Evolutionary conservation across 352 stramenopile genomes (phyloP).

Genomic region (Globisporangium perplexum): DNA sequence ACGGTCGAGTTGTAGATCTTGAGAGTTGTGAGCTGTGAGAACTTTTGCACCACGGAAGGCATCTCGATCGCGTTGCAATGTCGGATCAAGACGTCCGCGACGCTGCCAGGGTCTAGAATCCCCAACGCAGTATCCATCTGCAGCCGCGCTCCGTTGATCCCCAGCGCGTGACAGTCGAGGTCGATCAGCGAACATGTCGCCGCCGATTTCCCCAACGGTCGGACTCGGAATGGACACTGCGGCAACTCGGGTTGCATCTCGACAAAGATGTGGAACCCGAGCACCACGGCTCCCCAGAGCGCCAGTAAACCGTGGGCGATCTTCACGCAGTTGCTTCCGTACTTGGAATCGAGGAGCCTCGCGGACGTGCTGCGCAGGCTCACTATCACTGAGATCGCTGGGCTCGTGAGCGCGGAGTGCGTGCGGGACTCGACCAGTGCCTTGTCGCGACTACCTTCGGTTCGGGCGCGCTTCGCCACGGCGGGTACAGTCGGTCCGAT

Average conservation of each 20-base stretch:
- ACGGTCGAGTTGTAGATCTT: too few species aligned
- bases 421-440: too few species aligned
- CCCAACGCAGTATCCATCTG: slow-evolving; percentile 18
- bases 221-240: slow-evolving; percentile 21
- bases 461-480: too few species aligned
- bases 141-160: slow-evolving; percentile 1
- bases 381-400: too few species aligned
- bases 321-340: not conserved
- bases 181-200: slow-evolving; percentile 21
- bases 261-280: slow-evolving; percentile 16
- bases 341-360: not conserved
- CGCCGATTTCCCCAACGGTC: slow-evolving; percentile 18
- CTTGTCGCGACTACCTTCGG: too few species aligned
- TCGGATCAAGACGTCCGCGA: too few species aligned
- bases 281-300: slow-evolving; percentile 15
- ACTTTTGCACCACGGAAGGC: too few species aligned
- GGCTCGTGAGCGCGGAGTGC: too few species aligned
- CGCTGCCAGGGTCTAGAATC: slow-evolving; percentile 11
- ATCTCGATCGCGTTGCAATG: too few species aligned
- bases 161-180: slow-evolving; percentile 15
- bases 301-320: slow-evolving; percentile 6
- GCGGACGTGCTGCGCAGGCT: too few species aligned
- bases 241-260: not conserved
- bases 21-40: too few species aligned
- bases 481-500: too few species aligned